Base-by-base conservation (phyloP, 2,329 filamentous ascomycete species). In the Cadophora malorum region DNA sequence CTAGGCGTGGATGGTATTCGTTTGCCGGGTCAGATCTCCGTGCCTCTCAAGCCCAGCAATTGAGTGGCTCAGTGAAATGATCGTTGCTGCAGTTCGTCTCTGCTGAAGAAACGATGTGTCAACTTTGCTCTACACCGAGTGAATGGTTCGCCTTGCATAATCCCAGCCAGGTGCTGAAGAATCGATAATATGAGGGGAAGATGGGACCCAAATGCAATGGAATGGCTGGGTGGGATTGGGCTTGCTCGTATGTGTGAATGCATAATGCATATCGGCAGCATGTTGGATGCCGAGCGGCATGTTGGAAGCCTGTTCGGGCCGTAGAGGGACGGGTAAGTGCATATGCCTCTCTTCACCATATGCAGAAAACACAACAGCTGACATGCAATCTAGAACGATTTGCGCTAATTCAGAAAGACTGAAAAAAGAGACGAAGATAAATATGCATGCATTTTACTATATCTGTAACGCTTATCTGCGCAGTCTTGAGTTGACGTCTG, bases 101-200 rank as follows among this genome's bases (percentile, higher is more conserved):
- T 38, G 33, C 55, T 59, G 23, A 61, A 47, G 35, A 61, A 45
- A 25, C 23, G 58, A 61, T 47, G 21, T 47, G 25, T 47, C 58
- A 25, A 19, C 31, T 61, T 31, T n/a, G 6, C 35, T 25, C 21
- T 45, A 61, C 58, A 61, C 58, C 58, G 58, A 61, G 58, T 61
- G 38, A 61, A 21, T 47, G 35, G 35, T 61, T 47, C 41, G 58
- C 58, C 23, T 61, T 61, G 58, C 58, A 61, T 47, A 10, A 31
- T n/a, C 31, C 55, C 31, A 35, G 33, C n/a, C 19, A 3, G 7
- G 33, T 10, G 55, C 33, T 58, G n/a, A 58, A 38, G 55, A 58
- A 38, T 35, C 9, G 55, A 58, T 8, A 59, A 19, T 33, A 41
- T 41, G 21, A 28, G 58, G 38, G 41, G 35, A 14, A 25, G 31